A percentile compares a stretch with the other conserved stretches of the same genome.
Conservation (phyloP, 345 rosid species). For the Carallia pectinifolia region DNA sequence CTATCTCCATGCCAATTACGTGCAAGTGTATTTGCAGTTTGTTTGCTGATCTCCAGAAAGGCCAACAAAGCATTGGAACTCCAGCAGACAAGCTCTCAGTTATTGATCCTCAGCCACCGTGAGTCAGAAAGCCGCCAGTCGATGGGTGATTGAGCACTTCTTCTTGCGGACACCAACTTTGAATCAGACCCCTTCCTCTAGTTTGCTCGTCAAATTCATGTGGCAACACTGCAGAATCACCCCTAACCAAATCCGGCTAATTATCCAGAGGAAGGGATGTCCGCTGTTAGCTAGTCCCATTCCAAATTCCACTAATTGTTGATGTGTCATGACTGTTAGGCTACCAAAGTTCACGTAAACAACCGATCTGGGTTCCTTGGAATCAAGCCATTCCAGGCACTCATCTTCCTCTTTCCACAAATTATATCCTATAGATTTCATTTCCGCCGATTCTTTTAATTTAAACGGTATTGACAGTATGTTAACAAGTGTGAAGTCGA, state of each 20-base stretch:
- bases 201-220: background rate
- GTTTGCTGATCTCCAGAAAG: background rate
- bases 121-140: background rate
- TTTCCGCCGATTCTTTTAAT: too few species aligned
- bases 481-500: too few species aligned
- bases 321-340: background rate
- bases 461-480: too few species aligned
- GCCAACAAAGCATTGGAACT: conserved; percentile 1
- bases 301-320: background rate
- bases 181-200: background rate
- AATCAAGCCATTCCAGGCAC: background rate
- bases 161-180: conserved; percentile 1
- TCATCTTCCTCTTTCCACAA: conserved; percentile 1
- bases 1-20: conserved; percentile 7
- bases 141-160: conserved; percentile 2
- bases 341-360: conserved; percentile 2
- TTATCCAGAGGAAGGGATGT: background rate
- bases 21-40: conserved; percentile 1
- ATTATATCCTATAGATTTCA: background rate
- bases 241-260: background rate
- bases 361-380: background rate
- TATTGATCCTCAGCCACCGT: background rate
- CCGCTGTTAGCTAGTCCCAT: background rate
- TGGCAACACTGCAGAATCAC: background rate
- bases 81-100: background rate